Evolutionary conservation across 805 yeast species (phyloP), one percentile per base, ranked within the genome.

Genomic region (Yamadazyma takamatsuzukensis): DNA sequence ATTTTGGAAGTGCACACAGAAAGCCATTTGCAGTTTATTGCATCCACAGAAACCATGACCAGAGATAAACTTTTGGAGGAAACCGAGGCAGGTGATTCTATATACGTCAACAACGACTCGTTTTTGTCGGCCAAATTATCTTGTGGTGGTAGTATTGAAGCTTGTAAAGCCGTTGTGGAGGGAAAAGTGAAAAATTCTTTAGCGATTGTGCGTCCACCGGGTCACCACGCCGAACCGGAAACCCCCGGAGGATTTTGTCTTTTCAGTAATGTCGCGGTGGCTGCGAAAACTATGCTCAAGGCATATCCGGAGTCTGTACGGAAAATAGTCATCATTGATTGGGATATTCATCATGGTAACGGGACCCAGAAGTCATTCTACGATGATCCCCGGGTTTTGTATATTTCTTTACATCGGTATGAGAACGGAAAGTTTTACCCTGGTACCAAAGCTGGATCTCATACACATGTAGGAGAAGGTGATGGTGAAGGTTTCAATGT

Each of bases 291-390:
- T 38, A 82, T 89, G 42, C 62, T 93, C 36, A 79, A 79, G 45
- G 70, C 74, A 36, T 90, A 87, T 56, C 96, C 97, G 0, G 97
- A 90, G 49, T 74, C 86, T 16, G 95, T 90, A 5, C 70, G 95
- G 41, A 75, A 75, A 46, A 85, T 93, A 24, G 76, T 87, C 36
- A 80, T 93, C 38, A 51, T 89, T 15, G 99, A 93, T 58, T 93
- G 99, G 99, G 99, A 93, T 59, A 88, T 93, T 29, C 99, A 93
- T 59, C 99, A 93, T 57, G 99, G 99, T 16, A 93, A 93, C 57
- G 99, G 99, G 24, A 93, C 99, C 1, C 98, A 93, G 58, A 82
- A 83, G 54, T 87, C 95, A 2, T 93, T 93, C 47, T 76, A 76
- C 45, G 75, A 85, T 43, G 96, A 93, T 53, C 95, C 95, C 17